phyloP scores from a whole-genome alignment of 805 yeast species.

The Yarrowia yakushimensis region DNA sequence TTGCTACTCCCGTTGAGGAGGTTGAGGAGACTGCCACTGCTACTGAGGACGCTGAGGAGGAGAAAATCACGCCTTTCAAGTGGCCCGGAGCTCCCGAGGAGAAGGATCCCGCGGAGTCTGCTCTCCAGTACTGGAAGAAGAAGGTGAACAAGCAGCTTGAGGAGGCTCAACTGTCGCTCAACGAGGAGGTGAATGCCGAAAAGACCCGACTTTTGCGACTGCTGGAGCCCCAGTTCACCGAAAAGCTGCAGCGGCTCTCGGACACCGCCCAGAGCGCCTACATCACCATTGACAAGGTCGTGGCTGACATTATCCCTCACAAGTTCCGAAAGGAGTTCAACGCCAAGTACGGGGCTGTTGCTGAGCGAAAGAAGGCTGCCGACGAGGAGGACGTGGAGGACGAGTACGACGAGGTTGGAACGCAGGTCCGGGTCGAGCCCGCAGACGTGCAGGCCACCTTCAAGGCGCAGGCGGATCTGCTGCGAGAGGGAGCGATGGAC shows the following conservation, averaged over 20 bases:
- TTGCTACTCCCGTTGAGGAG: background rate
- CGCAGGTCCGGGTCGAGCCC: constrained; percentile 26
- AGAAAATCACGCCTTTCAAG: constrained; percentile 19
- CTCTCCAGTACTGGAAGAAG: constrained; percentile 30
- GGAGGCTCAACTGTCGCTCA: constrained; percentile 31
- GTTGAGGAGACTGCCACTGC: background rate
- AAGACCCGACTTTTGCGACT: constrained; percentile 28
- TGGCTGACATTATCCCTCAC: constrained; percentile 93
- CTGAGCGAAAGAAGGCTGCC: background rate
- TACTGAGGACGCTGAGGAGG: background rate
- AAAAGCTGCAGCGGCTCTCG: constrained; percentile 28
- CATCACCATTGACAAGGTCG: constrained; percentile 39
- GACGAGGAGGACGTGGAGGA: constrained; percentile 14
- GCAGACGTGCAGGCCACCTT: constrained; percentile 29
- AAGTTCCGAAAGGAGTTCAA: constrained; percentile 76
- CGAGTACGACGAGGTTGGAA: constrained; percentile 5
- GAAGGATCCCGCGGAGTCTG: constrained; percentile 1
- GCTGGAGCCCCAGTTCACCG: constrained; percentile 31
- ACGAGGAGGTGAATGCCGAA: constrained; percentile 32
- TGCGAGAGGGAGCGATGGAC: constrained; percentile 32
- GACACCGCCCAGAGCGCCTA: constrained; percentile 2
- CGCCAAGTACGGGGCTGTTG: constrained; percentile 38
- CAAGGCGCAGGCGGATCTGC: constrained; percentile 30
- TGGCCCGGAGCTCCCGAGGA: constrained; percentile 6
- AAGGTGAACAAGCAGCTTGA: constrained; percentile 31